Base-by-base conservation (phyloP, 768 basidiomycete genomes). In the Boletus subcaerulescens region DNA sequence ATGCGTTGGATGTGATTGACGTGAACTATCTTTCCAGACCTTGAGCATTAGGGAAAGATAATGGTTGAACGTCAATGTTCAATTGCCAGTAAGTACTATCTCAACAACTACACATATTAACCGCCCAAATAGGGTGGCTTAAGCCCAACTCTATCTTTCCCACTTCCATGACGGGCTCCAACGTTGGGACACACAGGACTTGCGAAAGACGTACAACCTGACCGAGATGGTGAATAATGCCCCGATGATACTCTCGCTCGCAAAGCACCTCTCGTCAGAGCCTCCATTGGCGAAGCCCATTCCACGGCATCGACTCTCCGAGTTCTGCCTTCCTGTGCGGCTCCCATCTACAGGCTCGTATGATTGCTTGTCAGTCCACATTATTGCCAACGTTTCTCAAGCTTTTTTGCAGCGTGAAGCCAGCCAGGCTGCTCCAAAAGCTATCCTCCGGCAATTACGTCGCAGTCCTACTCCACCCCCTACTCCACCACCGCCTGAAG, bases 341-440 rank as follows among this genome's bases (percentile, higher is more conserved):
- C 77, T 91, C 43, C 89, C 89, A 14, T 80, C 85, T 9, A 77
- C 73, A 57, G 79, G 87, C 86, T 60, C 48, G 80, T 75, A 39
- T 22, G 38, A 11, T 54, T 44, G 14, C 31, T 52, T 49, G 53
- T 43, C 56, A 20, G 52, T 33, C 29, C 17, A 33, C 48, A 47
- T 38, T 33, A 61, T 61, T 52, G 59, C 68, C 66, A 52, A 68
- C 59, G 45, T 63, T 50, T 60, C 66, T 61, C 57, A 68, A 87
- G 87, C 81, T 50, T 86, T 89, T 62, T 70, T 93, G 22, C 76
- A 81, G 69, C 82, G 90, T 43, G 91, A 93, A 73, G 91, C 87
- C 29, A 75, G 79, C 40, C 67, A 69, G 41, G 66, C 75, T 45
- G 88, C 83, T 15, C 85, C 86, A 0, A 77, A 70, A 56, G 80